Base-by-base conservation (phyloP, 1,284 basidiomycete species). In the Ganoderma meredithae region DNA sequence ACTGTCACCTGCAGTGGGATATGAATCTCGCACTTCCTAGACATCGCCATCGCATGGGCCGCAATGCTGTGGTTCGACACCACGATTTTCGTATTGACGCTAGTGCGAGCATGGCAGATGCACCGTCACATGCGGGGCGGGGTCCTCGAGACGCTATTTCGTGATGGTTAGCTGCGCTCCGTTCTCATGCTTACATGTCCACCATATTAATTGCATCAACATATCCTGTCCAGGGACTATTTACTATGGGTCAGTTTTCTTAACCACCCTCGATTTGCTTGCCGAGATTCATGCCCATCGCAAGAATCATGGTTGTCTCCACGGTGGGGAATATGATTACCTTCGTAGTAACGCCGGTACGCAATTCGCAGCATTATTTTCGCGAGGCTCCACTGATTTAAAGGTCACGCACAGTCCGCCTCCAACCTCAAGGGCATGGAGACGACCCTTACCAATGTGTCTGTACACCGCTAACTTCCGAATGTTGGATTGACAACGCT, bases 381-480 rank as follows among this genome's bases (percentile, higher is more conserved):
- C n/a, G 13, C 10, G 44, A 72, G 36, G 7, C 6, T 36, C 36
- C 36, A 9, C 2, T 36, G 36, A 36, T 8, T 9, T 8, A 36
- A 36, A 36, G 9, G 7, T 9, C 36, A 8, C 9, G 36, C 7
- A 36, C 36, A 36, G 67, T 68, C 68, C 0, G 61, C 47, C 0
- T 71, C 71, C 3, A 68, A 71, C 7, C 22, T 71, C 19, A 69
- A 71, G 39, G 69, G 69, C 9, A 62, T 70, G 19, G 71, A 69
- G 9, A 61, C 74, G 0, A 72, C 69, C 12, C 63, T 70, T 10
- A 74, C 73, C 13, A 77, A 77, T 49, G 75, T 75, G 75, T 77
- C 36, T 13, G 40, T 41, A 41, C 1, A n/a, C 47, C 25, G 9
- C 6, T 49, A 9, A 25, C 47, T 49, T 49, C 25, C 22, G 12